These are phyloP conservation scores for Ceratocystis lukuohia DNA, from an alignment of 2,329 filamentous ascomycete species.

Conservation along the genomic window DNA sequence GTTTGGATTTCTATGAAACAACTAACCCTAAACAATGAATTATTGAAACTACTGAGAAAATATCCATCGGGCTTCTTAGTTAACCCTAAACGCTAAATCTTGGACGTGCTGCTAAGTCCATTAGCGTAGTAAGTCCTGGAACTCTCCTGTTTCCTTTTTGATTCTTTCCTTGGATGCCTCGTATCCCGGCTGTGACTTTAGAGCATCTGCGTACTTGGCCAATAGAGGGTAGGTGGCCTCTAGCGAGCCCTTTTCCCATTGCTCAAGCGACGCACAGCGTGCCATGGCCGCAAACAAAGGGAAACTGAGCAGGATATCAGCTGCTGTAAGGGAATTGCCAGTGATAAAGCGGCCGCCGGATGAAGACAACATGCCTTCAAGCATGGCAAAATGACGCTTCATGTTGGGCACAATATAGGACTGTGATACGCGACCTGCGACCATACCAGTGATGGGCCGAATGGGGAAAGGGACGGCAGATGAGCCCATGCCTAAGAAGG, in stretches of 20 bases:
- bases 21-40: not conserved
- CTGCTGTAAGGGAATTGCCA: conserved; percentile 36
- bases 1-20: not conserved
- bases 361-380: conserved; percentile 37
- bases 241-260: conserved; percentile 16
- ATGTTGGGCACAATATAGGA: conserved; percentile 36
- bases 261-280: conserved; percentile 6
- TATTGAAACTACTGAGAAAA: not conserved
- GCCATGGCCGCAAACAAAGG: conserved; percentile 33
- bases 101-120: not conserved
- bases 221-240: conserved; percentile 16
- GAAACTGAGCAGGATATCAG: conserved; percentile 42
- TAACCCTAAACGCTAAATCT: not conserved
- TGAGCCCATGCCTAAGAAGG: conserved; percentile 31
- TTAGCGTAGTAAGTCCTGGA: conserved; percentile 20
- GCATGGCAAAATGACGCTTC: conserved; percentile 34
- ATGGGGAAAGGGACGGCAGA: conserved; percentile 38
- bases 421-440: conserved; percentile 31
- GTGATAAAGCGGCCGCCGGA: conserved; percentile 37
- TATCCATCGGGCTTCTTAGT: not conserved
- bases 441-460: conserved; percentile 36
- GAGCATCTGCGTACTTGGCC: conserved; percentile 7
- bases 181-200: conserved; percentile 32
- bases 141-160: conserved; percentile 35
- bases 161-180: conserved; percentile 37